Percentiles rank a stretch among this genome's conserved stretches.
Evolutionary conservation across 2,329 filamentous ascomycete genomes (phyloP).

Genomic region (Podosphaera fusca): DNA sequence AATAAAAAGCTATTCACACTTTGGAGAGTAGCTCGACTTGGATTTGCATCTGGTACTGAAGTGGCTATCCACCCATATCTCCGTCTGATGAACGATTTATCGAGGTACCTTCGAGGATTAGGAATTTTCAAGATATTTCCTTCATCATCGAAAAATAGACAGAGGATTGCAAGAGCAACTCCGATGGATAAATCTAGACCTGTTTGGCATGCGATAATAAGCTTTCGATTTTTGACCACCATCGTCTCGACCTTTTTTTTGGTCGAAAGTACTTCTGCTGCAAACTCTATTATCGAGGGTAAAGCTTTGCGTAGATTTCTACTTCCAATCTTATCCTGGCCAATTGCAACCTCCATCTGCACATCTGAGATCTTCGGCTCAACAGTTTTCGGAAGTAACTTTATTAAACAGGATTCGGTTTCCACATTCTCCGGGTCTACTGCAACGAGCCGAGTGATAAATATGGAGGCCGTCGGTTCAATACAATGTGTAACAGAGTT

Average conservation of each 20-base stretch:
- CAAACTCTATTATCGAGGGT: conserved; percentile 16
- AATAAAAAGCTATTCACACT: conserved; percentile 83
- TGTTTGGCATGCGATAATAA: conserved; percentile 47
- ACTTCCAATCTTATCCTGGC: conserved; percentile 54
- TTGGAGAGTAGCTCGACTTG: conserved; percentile 64
- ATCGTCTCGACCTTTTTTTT: background rate
- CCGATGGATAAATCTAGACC: conserved; percentile 67
- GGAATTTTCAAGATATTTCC: conserved; percentile 21
- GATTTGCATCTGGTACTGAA: conserved; percentile 56
- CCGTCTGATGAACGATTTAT: conserved; percentile 56
- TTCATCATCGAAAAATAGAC: conserved; percentile 43
- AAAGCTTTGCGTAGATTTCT: conserved; percentile 59
- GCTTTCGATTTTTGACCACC: conserved; percentile 4
- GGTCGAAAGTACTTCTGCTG: conserved; percentile 7
- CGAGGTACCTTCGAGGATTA: conserved; percentile 20
- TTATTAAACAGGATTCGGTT: conserved; percentile 14
- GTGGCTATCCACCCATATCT: conserved; percentile 66
- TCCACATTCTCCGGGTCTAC: conserved; percentile 1
- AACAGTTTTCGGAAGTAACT: conserved; percentile 22
- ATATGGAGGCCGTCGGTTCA: conserved; percentile 12
- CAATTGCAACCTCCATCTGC: conserved; percentile 35
- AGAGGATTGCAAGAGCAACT: conserved; percentile 51
- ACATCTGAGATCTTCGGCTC: conserved; percentile 16
- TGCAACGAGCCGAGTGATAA: conserved; percentile 8
- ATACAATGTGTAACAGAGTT: conserved; percentile 5